A percentile compares a stretch with the other conserved stretches of the same genome.
phyloP scores from a whole-genome alignment of 2,329 filamentous ascomycete species.

The Exophiala phaeomuriformis region DNA sequence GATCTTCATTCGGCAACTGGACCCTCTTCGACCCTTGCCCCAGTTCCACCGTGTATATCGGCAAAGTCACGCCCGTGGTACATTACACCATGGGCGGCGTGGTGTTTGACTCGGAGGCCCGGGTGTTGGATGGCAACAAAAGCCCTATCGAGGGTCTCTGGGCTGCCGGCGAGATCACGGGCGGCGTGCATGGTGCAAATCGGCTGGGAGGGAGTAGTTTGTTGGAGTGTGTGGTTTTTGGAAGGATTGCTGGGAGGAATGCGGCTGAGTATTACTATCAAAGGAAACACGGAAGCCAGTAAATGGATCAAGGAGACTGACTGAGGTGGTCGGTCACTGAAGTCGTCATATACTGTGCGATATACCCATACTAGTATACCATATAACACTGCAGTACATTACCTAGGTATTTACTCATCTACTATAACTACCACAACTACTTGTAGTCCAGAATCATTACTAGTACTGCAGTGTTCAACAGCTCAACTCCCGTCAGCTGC shows the following conservation, averaged over 20 bases:
- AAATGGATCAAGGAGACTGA: too few species aligned
- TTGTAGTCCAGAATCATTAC: too few species aligned
- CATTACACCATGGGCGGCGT: constrained; percentile 64
- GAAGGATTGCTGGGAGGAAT: constrained; percentile 49
- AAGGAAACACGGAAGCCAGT: too few species aligned
- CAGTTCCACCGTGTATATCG: constrained; percentile 51
- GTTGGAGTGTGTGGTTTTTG: constrained; percentile 59
- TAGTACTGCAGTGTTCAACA: too few species aligned
- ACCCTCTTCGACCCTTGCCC: constrained; percentile 41
- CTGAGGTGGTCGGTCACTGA: too few species aligned
- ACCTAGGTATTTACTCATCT: too few species aligned
- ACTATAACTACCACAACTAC: too few species aligned
- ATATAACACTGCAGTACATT: too few species aligned
- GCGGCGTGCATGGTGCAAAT: constrained; percentile 58
- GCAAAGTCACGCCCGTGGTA: constrained; percentile 55
- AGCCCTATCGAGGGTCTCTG: constrained; percentile 50
- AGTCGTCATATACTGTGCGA: too few species aligned
- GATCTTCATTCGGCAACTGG: constrained; percentile 52
- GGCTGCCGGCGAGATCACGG: constrained; percentile 58
- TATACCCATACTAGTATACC: too few species aligned
- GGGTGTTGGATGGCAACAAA: constrained; percentile 42
- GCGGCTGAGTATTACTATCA: constrained; percentile 33
- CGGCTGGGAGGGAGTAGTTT: constrained; percentile 55
- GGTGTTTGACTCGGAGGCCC: constrained; percentile 48
- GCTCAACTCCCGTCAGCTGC: too few species aligned